Conservation (phyloP, 2,329 filamentous ascomycete species). For the Trichoderma harzianum region DNA sequence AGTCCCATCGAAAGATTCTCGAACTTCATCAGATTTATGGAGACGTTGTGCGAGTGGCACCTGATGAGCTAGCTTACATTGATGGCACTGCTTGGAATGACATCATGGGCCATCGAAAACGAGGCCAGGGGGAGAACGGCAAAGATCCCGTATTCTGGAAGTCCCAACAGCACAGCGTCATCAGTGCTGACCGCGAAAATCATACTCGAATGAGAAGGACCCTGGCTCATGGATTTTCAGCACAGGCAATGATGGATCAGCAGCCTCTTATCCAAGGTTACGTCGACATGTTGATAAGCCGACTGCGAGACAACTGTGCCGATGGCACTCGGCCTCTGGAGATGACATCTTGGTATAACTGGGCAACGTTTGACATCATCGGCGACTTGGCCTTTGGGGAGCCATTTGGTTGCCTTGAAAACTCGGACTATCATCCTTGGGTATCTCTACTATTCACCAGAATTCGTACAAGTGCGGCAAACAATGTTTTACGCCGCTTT, state of each 20-base stretch:
- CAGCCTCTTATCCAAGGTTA: conserved; percentile 29
- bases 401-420: conserved; percentile 27
- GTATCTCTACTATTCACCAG: conserved; percentile 25
- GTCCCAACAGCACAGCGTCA: conserved; percentile 17
- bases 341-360: conserved; percentile 29
- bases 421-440: conserved; percentile 27
- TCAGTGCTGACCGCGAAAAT: conserved; percentile 21
- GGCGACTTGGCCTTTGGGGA: conserved; percentile 31
- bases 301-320: conserved; percentile 21
- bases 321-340: conserved; percentile 21
- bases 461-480: background rate
- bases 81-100: conserved; percentile 20
- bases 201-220: conserved; percentile 25
- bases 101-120: conserved; percentile 22
- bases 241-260: conserved; percentile 30
- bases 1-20: background rate
- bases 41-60: conserved; percentile 9
- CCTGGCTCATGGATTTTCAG: conserved; percentile 30
- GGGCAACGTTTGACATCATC: conserved; percentile 31
- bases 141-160: conserved; percentile 14
- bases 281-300: conserved; percentile 27
- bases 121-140: conserved; percentile 15
- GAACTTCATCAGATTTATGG: conserved; percentile 8
- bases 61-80: conserved; percentile 3
- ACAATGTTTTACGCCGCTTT: background rate